These are phyloP conservation scores for Arctium lappa DNA, from an alignment of 129 eudicot species.

Conservation along the genomic window DNA sequence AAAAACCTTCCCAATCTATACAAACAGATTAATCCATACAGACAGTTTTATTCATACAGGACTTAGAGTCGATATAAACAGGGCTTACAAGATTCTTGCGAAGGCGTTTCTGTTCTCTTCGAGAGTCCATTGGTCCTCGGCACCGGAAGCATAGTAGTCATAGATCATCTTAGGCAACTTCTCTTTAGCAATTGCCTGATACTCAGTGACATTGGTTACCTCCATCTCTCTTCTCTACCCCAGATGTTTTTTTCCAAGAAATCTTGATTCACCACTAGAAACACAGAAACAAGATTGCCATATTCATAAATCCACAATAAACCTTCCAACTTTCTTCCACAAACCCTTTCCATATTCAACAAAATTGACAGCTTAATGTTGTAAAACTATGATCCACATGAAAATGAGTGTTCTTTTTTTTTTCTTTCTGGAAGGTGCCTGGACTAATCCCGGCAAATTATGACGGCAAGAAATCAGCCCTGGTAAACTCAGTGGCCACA, in stretches of 20 bases:
- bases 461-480: no score
- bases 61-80: neutral
- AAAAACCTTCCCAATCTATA: no score
- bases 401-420: neutral
- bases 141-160: constrained; percentile 96
- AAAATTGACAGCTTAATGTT: neutral
- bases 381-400: constrained; percentile 16
- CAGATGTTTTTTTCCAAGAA: constrained; percentile 20
- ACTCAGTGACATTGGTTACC: constrained; percentile 81
- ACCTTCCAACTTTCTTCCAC: constrained; percentile 1
- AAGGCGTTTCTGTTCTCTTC: constrained; percentile 90
- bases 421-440: no score
- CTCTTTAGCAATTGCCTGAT: constrained; percentile 84
- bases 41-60: no score
- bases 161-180: constrained; percentile 89
- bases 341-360: neutral
- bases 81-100: constrained; percentile 78
- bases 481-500: no score
- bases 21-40: no score
- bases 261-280: constrained; percentile 18
- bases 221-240: constrained; percentile 39
- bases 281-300: constrained; percentile 7
- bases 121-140: constrained; percentile 96
- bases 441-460: no score
- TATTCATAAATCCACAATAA: neutral